Evolutionary conservation across 2,329 filamentous ascomycete genomes (phyloP).

Genomic region (Hymenoscyphus salicellus): DNA sequence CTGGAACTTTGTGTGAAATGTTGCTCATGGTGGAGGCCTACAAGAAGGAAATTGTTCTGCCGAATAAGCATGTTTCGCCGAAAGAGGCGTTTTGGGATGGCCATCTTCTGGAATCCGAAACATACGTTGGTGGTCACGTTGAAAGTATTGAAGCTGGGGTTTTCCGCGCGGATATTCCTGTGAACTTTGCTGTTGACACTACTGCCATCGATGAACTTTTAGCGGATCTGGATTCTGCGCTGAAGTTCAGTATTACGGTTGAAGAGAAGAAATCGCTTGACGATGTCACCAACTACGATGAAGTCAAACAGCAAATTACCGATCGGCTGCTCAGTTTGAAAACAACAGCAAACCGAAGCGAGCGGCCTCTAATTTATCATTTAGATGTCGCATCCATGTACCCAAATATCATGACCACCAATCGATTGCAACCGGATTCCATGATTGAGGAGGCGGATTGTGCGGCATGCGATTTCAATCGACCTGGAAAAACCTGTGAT

Average conservation of each 20-base stretch:
- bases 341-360: slow-evolving; percentile 76
- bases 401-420: slow-evolving; percentile 99
- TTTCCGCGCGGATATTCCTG: slow-evolving; percentile 91
- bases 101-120: slow-evolving; percentile 92
- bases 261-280: slow-evolving; percentile 81
- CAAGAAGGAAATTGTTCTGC: slow-evolving; percentile 82
- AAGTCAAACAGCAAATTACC: slow-evolving; percentile 79
- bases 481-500: slow-evolving; percentile 95
- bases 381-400: slow-evolving; percentile 99
- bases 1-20: slow-evolving; percentile 99
- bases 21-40: slow-evolving; percentile 98
- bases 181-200: slow-evolving; percentile 88
- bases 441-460: slow-evolving; percentile 97
- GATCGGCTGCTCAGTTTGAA: slow-evolving; percentile 70
- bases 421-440: slow-evolving; percentile 95
- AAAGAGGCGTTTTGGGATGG: slow-evolving; percentile 96
- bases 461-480: slow-evolving; percentile 96
- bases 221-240: slow-evolving; percentile 78
- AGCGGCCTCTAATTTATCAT: slow-evolving; percentile 92
- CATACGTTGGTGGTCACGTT: slow-evolving; percentile 96
- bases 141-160: slow-evolving; percentile 99
- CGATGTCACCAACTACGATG: slow-evolving; percentile 76
- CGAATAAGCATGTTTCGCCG: slow-evolving; percentile 91
- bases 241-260: slow-evolving; percentile 81
- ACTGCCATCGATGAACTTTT: slow-evolving; percentile 86